A percentile compares a stretch with the other conserved stretches of the same genome.
Evolutionary conservation across 306 rosid genomes (phyloP).

Genomic region (Comarum palustre): DNA sequence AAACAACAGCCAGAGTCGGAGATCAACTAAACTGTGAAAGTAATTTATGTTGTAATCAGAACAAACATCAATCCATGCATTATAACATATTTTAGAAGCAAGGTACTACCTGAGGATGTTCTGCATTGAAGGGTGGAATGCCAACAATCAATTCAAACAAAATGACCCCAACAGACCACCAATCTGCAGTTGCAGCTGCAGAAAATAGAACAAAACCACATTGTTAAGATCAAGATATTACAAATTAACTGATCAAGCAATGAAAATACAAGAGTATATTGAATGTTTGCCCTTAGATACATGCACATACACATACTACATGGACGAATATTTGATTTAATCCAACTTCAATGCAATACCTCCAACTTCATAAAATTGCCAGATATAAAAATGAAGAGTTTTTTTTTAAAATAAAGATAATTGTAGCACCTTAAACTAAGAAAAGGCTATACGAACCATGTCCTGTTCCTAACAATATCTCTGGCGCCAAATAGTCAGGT

Average conservation of each 20-base stretch:
- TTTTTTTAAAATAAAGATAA: conserved; percentile 29
- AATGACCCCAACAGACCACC: conserved; percentile 99
- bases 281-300: background rate
- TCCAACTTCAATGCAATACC: background rate
- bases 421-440: conserved; percentile 51
- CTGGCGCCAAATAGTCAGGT: conserved; percentile 99
- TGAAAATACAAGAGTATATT: background rate
- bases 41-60: background rate
- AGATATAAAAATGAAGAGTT: background rate
- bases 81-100: conserved; percentile 13
- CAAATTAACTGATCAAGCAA: conserved; percentile 9
- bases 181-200: conserved; percentile 89
- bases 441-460: conserved; percentile 81
- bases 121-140: conserved; percentile 97
- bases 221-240: background rate
- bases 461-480: conserved; percentile 98
- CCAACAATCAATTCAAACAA: conserved; percentile 97
- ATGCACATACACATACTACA: conserved; percentile 4
- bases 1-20: conserved; percentile 9
- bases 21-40: conserved; percentile 17
- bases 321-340: background rate
- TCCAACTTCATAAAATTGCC: conserved; percentile 1
- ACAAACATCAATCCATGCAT: background rate
- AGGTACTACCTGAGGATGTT: conserved; percentile 86
- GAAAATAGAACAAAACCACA: conserved; percentile 12